These are phyloP conservation scores for Boletus albobrunnescens DNA, from an alignment of 1,284 basidiomycete genomes.

Conservation along the genomic window DNA sequence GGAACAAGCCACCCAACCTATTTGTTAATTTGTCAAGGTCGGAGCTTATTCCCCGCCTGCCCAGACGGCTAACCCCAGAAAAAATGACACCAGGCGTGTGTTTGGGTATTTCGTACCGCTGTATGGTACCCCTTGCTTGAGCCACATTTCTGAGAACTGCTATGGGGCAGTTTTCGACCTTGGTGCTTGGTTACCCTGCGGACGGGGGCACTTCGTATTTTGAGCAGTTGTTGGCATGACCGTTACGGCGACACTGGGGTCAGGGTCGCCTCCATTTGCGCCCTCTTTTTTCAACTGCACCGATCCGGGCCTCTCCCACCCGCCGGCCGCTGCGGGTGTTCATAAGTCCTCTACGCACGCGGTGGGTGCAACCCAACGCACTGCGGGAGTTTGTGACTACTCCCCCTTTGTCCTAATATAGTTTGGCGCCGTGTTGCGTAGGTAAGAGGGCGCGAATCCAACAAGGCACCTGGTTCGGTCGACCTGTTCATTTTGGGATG, in stretches of 20 bases:
- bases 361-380: slow-evolving; percentile 5
- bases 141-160: slow-evolving; percentile 5
- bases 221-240: slow-evolving; percentile 2
- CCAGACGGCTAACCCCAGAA: slow-evolving; percentile 14
- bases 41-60: slow-evolving; percentile 35
- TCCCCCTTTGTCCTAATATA: slow-evolving; percentile 10
- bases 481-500: slow-evolving; percentile 13
- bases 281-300: slow-evolving; percentile 5
- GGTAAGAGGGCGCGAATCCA: slow-evolving; percentile 6
- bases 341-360: slow-evolving; percentile 6
- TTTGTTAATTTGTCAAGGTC: slow-evolving; percentile 26
- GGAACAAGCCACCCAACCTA: slow-evolving; percentile 6
- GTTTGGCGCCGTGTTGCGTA: slow-evolving; percentile 12
- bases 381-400: slow-evolving; percentile 10
- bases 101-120: slow-evolving; percentile 16
- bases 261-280: slow-evolving; percentile 15
- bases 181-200: slow-evolving; percentile 1
- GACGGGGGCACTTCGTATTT: slow-evolving; percentile 5
- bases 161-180: slow-evolving; percentile 1
- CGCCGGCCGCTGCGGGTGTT: slow-evolving; percentile 7
- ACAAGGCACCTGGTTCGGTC: slow-evolving; percentile 7
- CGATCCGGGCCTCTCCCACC: slow-evolving; percentile 4
- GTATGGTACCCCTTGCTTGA: slow-evolving; percentile 1
- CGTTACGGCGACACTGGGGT: slow-evolving; percentile 9
- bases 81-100: slow-evolving; percentile 6